phyloP scores from a whole-genome alignment of 2,329 filamentous ascomycete species.

The Tolypocladium tundrense region DNA sequence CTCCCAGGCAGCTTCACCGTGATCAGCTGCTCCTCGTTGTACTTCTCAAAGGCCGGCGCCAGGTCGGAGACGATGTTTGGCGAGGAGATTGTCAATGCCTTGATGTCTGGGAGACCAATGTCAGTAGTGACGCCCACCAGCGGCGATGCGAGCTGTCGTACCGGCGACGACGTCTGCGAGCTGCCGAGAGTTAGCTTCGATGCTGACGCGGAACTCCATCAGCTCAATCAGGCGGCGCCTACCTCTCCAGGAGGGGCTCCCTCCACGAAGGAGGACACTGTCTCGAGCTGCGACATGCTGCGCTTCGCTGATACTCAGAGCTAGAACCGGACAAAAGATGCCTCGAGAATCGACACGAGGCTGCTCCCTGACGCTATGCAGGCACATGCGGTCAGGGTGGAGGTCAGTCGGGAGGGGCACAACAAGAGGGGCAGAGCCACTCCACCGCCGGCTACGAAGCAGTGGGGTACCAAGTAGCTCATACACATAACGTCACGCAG shows the following conservation, averaged over 20 bases:
- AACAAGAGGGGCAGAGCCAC: not conserved
- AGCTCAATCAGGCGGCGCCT: slow-evolving; percentile 20
- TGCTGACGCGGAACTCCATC: slow-evolving; percentile 7
- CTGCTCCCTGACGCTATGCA: not conserved
- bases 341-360: not conserved
- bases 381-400: not conserved
- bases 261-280: slow-evolving; percentile 76
- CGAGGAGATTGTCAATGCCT: slow-evolving; percentile 64
- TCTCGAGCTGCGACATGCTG: slow-evolving; percentile 28
- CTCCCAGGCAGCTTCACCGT: slow-evolving; percentile 84
- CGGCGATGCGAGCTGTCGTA: slow-evolving; percentile 27
- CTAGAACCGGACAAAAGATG: not conserved
- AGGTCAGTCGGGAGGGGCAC: not conserved
- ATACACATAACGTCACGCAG: not conserved
- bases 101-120: slow-evolving; percentile 60
- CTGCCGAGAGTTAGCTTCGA: slow-evolving; percentile 35
- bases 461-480: not conserved
- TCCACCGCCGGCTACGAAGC: not conserved
- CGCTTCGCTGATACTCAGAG: not conserved
- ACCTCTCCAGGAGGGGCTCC: slow-evolving; percentile 96
- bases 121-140: not conserved
- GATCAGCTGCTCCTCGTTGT: slow-evolving; percentile 90
- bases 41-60: slow-evolving; percentile 76
- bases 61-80: slow-evolving; percentile 61
- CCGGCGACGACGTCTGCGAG: slow-evolving; percentile 81